Base-by-base conservation (phyloP, 192 early-diverging fungal species). In the Ambispora gerdemannii region DNA sequence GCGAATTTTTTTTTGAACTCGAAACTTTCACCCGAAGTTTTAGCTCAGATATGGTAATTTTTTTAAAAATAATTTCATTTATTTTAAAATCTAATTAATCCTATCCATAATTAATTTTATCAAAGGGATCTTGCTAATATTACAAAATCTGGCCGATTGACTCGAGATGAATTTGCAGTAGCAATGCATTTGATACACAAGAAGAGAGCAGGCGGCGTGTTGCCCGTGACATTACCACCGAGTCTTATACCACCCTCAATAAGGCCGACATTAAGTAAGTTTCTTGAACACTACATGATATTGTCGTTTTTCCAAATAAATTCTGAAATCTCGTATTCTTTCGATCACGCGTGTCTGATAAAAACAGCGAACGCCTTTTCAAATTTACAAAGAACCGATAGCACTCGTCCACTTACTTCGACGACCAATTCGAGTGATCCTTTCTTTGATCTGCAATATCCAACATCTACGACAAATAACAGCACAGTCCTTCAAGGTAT, bases 1-100 rank as follows among this genome's bases (percentile, higher is more conserved):
- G 87, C 87, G 24, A 79, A 80, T 27, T 92, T 95, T 66, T 93
- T 95, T 73, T 73, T 92, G 63, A 90, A 90, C 69, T 92, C 92
- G 3, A 85, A 88, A 55, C 78, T 95, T 49, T 81, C 89, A 0
- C 83, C 86, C 31, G 60, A 78, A 0, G 81, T 76, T 0, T 75
- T 95, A 55, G 92, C 91, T 20, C 82, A 87, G 55, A 89, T 95
- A 53, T 95, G 93, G 88, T 66, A 28, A 13, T 49, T 63, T 28
- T 20, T 50, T 35, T 59, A n/a, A n/a, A n/a, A n/a, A n/a, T n/a
- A n/a, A n/a, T n/a, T n/a, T n/a, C n/a, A n/a, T n/a, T n/a, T n/a
- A 17, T 8, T 43, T 63, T 32, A 70, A 75, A 77, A 83, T 81
- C 76, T 68, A 77, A 33, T 49, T 85, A 15, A 82, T 83, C 22